phyloP scores from a whole-genome alignment of 2,329 filamentous ascomycete species.

The Paracamarosporium sp. region DNA sequence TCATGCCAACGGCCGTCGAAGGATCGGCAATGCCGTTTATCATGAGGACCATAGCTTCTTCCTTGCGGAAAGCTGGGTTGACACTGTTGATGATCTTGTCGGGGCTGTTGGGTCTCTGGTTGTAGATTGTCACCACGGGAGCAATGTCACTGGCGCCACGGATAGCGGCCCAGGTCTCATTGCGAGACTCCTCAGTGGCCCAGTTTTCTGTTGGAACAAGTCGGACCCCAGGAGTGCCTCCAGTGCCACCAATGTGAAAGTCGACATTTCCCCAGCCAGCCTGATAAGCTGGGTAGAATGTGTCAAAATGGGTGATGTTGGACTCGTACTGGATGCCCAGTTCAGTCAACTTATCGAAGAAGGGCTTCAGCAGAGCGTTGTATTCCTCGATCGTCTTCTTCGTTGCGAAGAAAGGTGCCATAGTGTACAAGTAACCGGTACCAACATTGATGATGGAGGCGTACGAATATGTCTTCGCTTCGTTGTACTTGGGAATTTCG shows the following conservation, averaged over 20 bases:
- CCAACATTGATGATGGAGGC: constrained; percentile 14
- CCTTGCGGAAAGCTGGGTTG: constrained; percentile 39
- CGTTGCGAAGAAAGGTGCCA: constrained; percentile 22
- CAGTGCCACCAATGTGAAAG: constrained; percentile 35
- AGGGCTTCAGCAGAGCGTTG: constrained; percentile 17
- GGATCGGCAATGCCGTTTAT: constrained; percentile 25
- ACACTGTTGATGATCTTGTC: constrained; percentile 32
- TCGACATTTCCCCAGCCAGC: constrained; percentile 31
- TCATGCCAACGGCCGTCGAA: constrained; percentile 29
- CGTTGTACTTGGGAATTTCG: constrained; percentile 14
- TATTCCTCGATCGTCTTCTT: constrained; percentile 19
- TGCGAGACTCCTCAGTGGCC: constrained; percentile 29
- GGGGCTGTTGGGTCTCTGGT: constrained; percentile 24
- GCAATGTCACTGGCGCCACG: constrained; percentile 29
- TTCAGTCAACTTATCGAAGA: constrained; percentile 16
- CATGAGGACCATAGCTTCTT: constrained; percentile 30
- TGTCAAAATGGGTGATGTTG: constrained; percentile 23
- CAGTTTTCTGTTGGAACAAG: constrained; percentile 45
- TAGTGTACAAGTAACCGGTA: constrained; percentile 12
- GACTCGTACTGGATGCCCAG: constrained; percentile 19
- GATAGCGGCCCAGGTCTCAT: constrained; percentile 33
- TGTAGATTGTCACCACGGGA: constrained; percentile 29
- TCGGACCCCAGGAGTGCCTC: constrained; percentile 40
- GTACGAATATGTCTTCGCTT: constrained; percentile 19
- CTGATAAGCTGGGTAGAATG: constrained; percentile 39